These are phyloP conservation scores for Aquilaria malaccensis DNA, from an alignment of 345 rosid species.

Conservation along the genomic window DNA sequence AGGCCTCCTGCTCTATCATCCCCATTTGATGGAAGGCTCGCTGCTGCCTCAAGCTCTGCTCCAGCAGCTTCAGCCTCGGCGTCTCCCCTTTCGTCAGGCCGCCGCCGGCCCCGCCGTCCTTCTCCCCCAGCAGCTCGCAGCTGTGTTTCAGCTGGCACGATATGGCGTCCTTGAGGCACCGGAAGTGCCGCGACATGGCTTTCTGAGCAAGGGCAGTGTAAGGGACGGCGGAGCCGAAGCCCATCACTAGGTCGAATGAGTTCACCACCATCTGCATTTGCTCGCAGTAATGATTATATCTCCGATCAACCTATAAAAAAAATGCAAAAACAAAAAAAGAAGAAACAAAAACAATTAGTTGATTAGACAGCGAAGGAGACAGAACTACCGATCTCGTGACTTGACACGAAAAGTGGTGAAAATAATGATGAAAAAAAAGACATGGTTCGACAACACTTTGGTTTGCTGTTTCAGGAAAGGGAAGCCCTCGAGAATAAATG, in stretches of 20 bases:
- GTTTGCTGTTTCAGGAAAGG: conserved; percentile 22
- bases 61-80: conserved; percentile 71
- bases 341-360: not conserved
- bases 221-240: conserved; percentile 79
- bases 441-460: conserved; percentile 13
- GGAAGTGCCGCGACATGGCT: conserved; percentile 96
- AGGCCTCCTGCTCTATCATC: conserved; percentile 95
- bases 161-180: conserved; percentile 86
- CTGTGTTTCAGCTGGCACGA: conserved; percentile 62
- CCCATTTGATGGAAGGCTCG: conserved; percentile 93
- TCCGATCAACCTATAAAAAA: conserved; percentile 71
- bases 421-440: not conserved
- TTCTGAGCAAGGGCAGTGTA: conserved; percentile 95
- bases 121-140: conserved; percentile 77
- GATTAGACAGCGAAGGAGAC: not conserved
- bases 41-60: conserved; percentile 88
- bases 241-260: conserved; percentile 92
- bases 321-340: conserved; percentile 14
- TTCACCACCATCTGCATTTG: conserved; percentile 98
- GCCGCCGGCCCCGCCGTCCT: conserved; percentile 55
- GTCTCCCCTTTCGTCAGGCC: conserved; percentile 94
- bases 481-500: conserved; percentile 24
- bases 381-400: conserved; percentile 1
- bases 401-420: conserved; percentile 3
- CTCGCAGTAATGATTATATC: conserved; percentile 89